Percentiles rank a stretch among this genome's conserved stretches.
Evolutionary conservation across 352 stramenopile species (phyloP).

Genomic region (Aphanomyces stellatus): DNA sequence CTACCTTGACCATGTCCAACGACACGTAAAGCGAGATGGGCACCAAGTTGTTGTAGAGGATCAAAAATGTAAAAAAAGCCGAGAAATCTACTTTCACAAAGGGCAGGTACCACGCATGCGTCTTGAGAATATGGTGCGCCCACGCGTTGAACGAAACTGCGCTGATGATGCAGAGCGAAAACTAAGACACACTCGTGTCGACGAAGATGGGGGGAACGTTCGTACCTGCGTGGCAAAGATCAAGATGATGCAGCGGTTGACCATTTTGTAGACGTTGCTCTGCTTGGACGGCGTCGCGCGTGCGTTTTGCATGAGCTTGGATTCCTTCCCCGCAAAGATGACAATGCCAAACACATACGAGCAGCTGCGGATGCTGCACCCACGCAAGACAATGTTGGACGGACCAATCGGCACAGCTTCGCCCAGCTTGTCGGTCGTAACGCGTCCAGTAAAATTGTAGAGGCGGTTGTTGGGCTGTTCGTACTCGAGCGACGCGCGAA

Average conservation of each 20-base stretch:
- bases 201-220: too few species aligned
- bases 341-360: conserved; percentile 72
- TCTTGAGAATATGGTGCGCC: background rate
- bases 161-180: background rate
- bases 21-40: conserved; percentile 95
- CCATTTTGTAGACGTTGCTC: conserved; percentile 59
- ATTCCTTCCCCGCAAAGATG: conserved; percentile 86
- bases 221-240: conserved; percentile 49
- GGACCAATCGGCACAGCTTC: background rate
- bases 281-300: conserved; percentile 57
- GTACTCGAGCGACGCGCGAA: conserved; percentile 24
- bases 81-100: background rate
- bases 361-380: conserved; percentile 91
- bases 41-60: conserved; percentile 94
- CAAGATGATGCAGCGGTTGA: conserved; percentile 60
- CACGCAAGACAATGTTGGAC: conserved; percentile 87
- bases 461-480: conserved; percentile 64
- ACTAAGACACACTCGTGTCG: too few species aligned
- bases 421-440: conserved; percentile 25
- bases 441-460: conserved; percentile 53
- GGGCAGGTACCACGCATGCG: background rate
- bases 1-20: conserved; percentile 88
- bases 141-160: conserved; percentile 1
- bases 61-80: conserved; percentile 82
- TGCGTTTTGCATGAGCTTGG: conserved; percentile 79